Conservation (phyloP, 1,284 basidiomycete species). For the Golubevia sp. region DNA sequence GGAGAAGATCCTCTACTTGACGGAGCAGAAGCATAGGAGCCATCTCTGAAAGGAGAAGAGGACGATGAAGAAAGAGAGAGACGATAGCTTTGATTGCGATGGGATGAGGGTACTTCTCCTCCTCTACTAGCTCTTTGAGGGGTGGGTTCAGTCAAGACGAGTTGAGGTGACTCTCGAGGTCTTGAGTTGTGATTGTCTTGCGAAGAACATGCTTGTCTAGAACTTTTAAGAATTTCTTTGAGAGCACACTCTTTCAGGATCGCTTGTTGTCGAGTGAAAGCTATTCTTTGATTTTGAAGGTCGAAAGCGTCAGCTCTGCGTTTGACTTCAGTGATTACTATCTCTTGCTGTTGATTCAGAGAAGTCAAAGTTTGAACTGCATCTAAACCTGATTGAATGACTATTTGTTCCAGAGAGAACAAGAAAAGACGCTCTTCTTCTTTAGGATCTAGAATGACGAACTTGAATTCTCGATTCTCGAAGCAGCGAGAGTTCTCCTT, state of each 20-base stretch:
- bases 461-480: neutral
- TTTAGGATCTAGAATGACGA: neutral
- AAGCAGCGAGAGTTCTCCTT: neutral
- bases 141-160: neutral
- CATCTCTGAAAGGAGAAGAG: too few species aligned
- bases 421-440: neutral
- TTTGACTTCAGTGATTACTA: neutral
- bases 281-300: too few species aligned
- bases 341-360: neutral
- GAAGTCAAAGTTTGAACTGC: neutral
- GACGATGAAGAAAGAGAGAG: too few species aligned
- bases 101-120: too few species aligned
- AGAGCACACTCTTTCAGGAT: neutral
- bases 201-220: too few species aligned
- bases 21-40: too few species aligned
- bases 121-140: too few species aligned
- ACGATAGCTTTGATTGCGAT: too few species aligned
- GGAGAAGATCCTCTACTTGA: neutral
- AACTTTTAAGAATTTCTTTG: too few species aligned
- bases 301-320: too few species aligned
- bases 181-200: neutral
- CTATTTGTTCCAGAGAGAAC: neutral
- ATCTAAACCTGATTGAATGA: neutral
- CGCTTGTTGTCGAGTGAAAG: neutral
- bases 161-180: neutral